These are phyloP conservation scores for Myriosclerotinia duriaeana DNA, from an alignment of 2,329 filamentous ascomycete species.

Conservation along the genomic window DNA sequence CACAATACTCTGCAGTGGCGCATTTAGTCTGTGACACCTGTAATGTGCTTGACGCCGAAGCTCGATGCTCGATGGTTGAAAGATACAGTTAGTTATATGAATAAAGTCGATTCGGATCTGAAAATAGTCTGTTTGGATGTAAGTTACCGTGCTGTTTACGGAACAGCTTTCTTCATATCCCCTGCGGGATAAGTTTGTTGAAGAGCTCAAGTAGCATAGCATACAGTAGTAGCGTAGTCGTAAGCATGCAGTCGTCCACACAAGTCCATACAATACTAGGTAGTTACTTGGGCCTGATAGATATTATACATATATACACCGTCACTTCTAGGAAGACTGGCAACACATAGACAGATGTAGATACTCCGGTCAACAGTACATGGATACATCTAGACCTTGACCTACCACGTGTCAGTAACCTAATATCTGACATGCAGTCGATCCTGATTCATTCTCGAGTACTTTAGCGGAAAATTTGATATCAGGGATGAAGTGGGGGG, in stretches of 20 bases:
- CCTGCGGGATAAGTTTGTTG: neutral
- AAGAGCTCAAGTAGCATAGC: neutral
- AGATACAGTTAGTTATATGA: constrained; percentile 4
- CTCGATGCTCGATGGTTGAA: neutral
- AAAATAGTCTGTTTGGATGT: constrained; percentile 11
- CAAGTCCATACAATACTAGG: neutral
- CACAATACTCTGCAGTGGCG: constrained; percentile 2
- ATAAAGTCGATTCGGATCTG: constrained; percentile 2
- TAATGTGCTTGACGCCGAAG: constrained; percentile 1
- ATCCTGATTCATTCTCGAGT: constrained; percentile 23
- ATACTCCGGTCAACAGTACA: constrained; percentile 4
- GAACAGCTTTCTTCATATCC: constrained; percentile 8
- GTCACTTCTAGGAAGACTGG: constrained; percentile 8
- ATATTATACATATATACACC: constrained; percentile 10
- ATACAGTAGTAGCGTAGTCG: neutral
- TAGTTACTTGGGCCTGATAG: neutral
- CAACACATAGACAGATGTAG: neutral
- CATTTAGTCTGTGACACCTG: neutral
- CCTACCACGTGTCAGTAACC: constrained; percentile 23
- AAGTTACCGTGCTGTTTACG: constrained; percentile 10
- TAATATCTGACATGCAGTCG: constrained; percentile 23
- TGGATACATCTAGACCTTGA: constrained; percentile 5
- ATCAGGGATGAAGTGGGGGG: constrained; percentile 8
- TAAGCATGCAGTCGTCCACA: neutral
- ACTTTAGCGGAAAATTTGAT: constrained; percentile 1